Percentiles rank a stretch among this genome's conserved stretches.
Conservation (phyloP, 177 flowering plant genomes). For the Vitis hybrid region DNA sequence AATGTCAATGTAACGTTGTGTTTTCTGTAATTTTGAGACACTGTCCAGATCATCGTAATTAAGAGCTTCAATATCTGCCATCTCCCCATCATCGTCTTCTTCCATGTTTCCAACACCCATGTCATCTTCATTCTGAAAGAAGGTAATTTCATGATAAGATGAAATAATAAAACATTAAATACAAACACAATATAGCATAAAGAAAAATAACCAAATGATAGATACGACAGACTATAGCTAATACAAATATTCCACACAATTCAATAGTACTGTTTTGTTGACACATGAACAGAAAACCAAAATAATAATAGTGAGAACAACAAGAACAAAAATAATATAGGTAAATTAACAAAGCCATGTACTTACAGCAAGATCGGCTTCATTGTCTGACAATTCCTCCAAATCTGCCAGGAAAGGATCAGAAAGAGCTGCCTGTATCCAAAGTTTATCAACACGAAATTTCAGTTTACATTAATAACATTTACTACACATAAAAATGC, state of each 20-base stretch:
- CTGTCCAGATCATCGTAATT: constrained; percentile 93
- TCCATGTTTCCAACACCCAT: constrained; percentile 67
- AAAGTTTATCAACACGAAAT: neutral
- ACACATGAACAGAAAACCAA: neutral
- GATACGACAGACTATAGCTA: too few relatives aligned
- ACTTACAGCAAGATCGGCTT: constrained; percentile 62
- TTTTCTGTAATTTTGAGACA: constrained; percentile 86
- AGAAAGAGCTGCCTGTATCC: constrained; percentile 75
- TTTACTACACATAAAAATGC: too few relatives aligned
- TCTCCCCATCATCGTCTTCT: constrained; percentile 75
- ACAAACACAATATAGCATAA: neutral
- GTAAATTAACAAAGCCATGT: neutral
- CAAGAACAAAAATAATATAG: neutral
- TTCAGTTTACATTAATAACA: too few relatives aligned
- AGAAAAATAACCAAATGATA: neutral
- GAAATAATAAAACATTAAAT: neutral
- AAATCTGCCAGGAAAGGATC: constrained; percentile 97
- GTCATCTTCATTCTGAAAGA: constrained; percentile 55
- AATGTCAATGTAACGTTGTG: constrained; percentile 78
- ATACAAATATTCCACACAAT: neutral
- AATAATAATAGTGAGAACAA: neutral
- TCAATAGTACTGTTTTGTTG: neutral
- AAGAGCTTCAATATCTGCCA: constrained; percentile 77
- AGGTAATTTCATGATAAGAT: constrained; percentile 8
- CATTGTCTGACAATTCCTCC: constrained; percentile 92